Percentiles rank a stretch among this genome's conserved stretches.
phyloP scores from a whole-genome alignment of 257 asterid genomes.

The Avicennia marina region DNA sequence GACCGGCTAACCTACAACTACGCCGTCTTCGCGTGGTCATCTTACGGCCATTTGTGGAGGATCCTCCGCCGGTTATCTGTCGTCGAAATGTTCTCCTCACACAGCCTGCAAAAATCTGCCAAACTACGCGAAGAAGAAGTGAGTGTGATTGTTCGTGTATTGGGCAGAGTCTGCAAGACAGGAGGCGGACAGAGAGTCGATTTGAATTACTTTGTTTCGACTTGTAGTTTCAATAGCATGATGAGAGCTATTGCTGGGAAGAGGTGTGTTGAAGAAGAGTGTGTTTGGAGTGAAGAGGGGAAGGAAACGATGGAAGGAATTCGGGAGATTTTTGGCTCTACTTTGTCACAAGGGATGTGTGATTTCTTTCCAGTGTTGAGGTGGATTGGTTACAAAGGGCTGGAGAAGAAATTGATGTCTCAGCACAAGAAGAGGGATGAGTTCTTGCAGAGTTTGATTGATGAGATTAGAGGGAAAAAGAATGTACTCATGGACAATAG shows the following conservation, averaged over 20 bases:
- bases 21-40: conserved; percentile 11
- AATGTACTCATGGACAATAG: background rate
- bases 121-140: conserved; percentile 29
- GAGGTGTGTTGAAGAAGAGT: conserved; percentile 31
- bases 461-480: conserved; percentile 20
- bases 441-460: conserved; percentile 27
- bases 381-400: conserved; percentile 47
- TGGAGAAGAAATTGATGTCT: conserved; percentile 29
- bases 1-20: conserved; percentile 39
- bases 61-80: conserved; percentile 34
- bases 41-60: conserved; percentile 51
- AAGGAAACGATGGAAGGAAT: conserved; percentile 20
- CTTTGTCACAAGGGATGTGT: conserved; percentile 24
- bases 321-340: conserved; percentile 22
- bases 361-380: conserved; percentile 60
- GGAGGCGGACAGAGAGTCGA: conserved; percentile 17
- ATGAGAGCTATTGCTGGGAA: conserved; percentile 35
- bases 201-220: conserved; percentile 26
- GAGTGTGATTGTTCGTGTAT: conserved; percentile 13
- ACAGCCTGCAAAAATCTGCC: conserved; percentile 36
- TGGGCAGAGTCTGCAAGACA: background rate
- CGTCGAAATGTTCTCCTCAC: conserved; percentile 35
- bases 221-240: conserved; percentile 27
- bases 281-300: conserved; percentile 28
- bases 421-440: conserved; percentile 37